phyloP scores from a whole-genome alignment of 1,284 basidiomycete species.

The Leccinum variabile region DNA sequence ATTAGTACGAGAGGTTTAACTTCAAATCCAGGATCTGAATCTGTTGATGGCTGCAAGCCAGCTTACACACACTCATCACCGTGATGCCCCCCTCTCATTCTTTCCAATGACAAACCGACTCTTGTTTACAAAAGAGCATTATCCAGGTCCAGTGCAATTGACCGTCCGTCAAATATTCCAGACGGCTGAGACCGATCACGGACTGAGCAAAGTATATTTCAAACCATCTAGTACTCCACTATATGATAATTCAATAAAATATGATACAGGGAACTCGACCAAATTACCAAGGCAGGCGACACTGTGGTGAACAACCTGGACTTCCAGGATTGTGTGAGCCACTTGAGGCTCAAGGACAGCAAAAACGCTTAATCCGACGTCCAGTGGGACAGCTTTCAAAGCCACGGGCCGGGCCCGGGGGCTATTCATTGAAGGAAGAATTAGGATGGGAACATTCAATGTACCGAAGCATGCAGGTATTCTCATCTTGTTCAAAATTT shows the following conservation, averaged over 20 bases:
- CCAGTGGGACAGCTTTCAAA: background rate
- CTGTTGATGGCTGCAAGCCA: background rate
- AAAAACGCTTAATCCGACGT: background rate
- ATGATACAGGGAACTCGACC: background rate
- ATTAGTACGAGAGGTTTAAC: too few species aligned
- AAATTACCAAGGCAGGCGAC: background rate
- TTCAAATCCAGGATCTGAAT: too few species aligned
- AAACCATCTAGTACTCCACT: background rate
- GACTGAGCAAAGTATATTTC: background rate
- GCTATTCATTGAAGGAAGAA: background rate
- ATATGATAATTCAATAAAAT: background rate
- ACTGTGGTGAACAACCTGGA: background rate
- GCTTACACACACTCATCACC: background rate
- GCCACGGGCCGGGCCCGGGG: background rate
- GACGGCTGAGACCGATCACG: background rate
- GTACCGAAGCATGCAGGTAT: background rate
- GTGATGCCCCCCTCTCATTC: background rate
- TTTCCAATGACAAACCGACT: background rate
- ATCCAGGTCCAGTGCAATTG: background rate
- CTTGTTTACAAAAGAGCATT: background rate
- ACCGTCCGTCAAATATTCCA: background rate
- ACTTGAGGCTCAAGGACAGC: background rate
- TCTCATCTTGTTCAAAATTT: background rate
- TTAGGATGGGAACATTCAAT: background rate
- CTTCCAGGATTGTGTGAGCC: background rate